A percentile compares a stretch with the other conserved stretches of the same genome.
These are phyloP conservation scores for Discostella stelligera DNA, from an alignment of 352 stramenopile genomes.

Conservation along the genomic window DNA sequence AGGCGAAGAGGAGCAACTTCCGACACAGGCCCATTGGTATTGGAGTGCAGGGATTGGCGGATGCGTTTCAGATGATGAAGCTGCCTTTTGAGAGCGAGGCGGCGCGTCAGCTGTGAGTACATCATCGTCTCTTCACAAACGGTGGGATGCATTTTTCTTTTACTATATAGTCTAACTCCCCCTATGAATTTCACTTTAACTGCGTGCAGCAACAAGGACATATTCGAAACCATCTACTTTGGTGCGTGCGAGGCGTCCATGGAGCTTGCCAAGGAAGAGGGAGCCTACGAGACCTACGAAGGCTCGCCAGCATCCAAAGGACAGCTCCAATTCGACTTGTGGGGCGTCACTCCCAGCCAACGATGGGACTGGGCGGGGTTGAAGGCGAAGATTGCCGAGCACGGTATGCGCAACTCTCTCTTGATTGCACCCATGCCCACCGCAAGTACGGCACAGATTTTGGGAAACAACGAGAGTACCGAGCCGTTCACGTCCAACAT, in stretches of 20 bases:
- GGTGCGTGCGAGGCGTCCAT: constrained; percentile 93
- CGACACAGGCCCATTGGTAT: constrained; percentile 97
- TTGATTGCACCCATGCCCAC: constrained; percentile 99
- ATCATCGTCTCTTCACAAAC: too few relatives aligned
- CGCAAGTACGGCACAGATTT: constrained; percentile 97
- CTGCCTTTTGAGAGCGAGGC: constrained; percentile 93
- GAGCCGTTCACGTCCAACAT: constrained; percentile 99
- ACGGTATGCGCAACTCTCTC: constrained; percentile 98
- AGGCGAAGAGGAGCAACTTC: constrained; percentile 90
- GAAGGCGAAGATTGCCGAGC: constrained; percentile 90
- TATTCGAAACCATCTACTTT: constrained; percentile 99
- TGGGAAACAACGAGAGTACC: constrained; percentile 99
- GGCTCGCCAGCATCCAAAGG: constrained; percentile 96
- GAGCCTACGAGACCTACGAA: constrained; percentile 94
- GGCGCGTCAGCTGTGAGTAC: constrained; percentile 84
- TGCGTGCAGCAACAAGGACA: constrained; percentile 89
- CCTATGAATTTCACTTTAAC: not conserved
- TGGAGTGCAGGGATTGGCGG: constrained; percentile 96
- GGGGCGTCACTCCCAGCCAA: constrained; percentile 90
- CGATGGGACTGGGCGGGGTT: constrained; percentile 95
- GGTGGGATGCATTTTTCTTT: too few relatives aligned
- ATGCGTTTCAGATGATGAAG: constrained; percentile 97
- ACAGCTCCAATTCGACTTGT: constrained; percentile 98
- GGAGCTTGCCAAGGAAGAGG: constrained; percentile 91
- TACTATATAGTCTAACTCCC: not conserved